Percentiles rank a stretch among this genome's conserved stretches.
Evolutionary conservation across 1,284 basidiomycete genomes (phyloP).

Genomic region (Malassezia psittaci): DNA sequence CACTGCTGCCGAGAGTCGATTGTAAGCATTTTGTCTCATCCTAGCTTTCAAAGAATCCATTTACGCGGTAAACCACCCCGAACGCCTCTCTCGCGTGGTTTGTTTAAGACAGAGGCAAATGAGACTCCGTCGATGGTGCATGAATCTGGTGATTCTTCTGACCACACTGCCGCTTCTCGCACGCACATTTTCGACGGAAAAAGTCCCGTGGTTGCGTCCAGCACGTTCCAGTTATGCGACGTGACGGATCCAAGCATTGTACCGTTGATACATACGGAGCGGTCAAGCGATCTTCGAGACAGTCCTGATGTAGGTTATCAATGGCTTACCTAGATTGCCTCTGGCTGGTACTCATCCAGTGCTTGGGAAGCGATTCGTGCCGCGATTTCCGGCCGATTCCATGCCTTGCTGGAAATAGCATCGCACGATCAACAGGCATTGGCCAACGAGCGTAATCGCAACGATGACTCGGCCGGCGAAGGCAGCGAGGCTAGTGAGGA

Average conservation of each 20-base stretch:
- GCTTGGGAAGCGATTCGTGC: constrained; percentile 28
- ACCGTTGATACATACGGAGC: constrained; percentile 21
- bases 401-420: constrained; percentile 10
- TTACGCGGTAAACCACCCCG: constrained; percentile 18
- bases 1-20: constrained; percentile 59
- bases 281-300: constrained; percentile 4
- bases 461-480: background rate
- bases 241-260: constrained; percentile 63
- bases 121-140: background rate
- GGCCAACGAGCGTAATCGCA: no score
- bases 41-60: constrained; percentile 23
- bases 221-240: constrained; percentile 86
- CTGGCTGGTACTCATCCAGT: constrained; percentile 30
- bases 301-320: constrained; percentile 15
- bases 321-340: constrained; percentile 12
- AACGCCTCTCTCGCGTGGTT: background rate
- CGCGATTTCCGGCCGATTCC: constrained; percentile 22
- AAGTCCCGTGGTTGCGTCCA: constrained; percentile 64
- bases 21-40: constrained; percentile 39
- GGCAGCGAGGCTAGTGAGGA: background rate
- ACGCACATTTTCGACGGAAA: constrained; percentile 81
- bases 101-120: constrained; percentile 10
- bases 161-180: constrained; percentile 16
- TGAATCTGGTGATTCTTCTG: background rate
- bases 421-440: no score